These are phyloP conservation scores for Salisapilia sapeloensis DNA, from an alignment of 352 stramenopile species.

Conservation along the genomic window DNA sequence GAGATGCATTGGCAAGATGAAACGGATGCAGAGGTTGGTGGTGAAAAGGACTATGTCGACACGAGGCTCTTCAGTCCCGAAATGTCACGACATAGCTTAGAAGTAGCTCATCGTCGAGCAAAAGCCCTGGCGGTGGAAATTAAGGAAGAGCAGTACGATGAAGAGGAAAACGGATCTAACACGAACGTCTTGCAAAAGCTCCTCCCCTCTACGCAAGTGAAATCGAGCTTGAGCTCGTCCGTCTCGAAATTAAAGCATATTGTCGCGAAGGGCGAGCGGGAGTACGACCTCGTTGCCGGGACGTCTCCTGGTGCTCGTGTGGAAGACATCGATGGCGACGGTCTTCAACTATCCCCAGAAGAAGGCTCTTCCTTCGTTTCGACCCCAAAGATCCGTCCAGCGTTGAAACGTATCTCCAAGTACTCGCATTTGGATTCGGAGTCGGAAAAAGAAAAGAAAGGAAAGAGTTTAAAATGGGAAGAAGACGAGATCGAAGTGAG, in stretches of 20 bases:
- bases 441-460: slow-evolving; percentile 10
- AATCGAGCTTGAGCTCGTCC: slow-evolving; percentile 42
- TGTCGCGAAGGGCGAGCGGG: slow-evolving; percentile 26
- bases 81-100: slow-evolving; percentile 63
- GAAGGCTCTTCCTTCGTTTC: slow-evolving; percentile 43
- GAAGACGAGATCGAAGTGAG: slow-evolving; percentile 61
- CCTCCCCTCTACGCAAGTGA: slow-evolving; percentile 7
- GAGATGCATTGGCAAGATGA: too few relatives aligned
- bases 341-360: slow-evolving; percentile 65
- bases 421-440: slow-evolving; percentile 40
- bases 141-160: slow-evolving; percentile 44
- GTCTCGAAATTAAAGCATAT: slow-evolving; percentile 39
- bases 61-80: slow-evolving; percentile 66
- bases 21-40: too few relatives aligned
- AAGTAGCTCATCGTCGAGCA: slow-evolving; percentile 62
- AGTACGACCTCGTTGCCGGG: slow-evolving; percentile 62
- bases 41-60: slow-evolving; percentile 65
- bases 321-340: slow-evolving; percentile 63
- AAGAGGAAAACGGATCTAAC: slow-evolving; percentile 6
- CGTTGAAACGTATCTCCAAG: slow-evolving; percentile 62
- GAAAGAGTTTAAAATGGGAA: slow-evolving; percentile 54
- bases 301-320: slow-evolving; percentile 25
- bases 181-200: slow-evolving; percentile 2
- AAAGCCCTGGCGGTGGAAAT: slow-evolving; percentile 55
- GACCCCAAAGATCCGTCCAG: slow-evolving; percentile 22